These are phyloP conservation scores for Maudiozyma turicensis DNA, from an alignment of 805 yeast species.

Conservation along the genomic window DNA sequence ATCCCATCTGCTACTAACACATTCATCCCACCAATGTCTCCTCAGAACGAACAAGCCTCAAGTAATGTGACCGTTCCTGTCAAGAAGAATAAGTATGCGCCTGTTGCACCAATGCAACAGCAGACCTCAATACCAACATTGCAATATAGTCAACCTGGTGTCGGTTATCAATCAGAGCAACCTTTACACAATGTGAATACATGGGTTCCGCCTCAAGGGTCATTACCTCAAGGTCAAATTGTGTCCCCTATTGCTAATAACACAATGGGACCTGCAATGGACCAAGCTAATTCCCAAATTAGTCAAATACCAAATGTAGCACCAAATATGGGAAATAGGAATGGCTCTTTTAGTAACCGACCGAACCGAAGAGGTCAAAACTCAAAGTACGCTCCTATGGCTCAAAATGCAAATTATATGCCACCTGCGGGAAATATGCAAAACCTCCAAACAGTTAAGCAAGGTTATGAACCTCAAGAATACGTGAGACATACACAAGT, in stretches of 20 bases:
- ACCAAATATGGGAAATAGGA: not conserved
- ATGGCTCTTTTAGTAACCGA: conserved; percentile 24
- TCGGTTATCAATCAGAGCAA: not conserved
- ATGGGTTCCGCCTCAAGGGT: too few species aligned
- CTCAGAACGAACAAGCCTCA: not conserved
- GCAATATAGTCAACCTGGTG: conserved; percentile 6
- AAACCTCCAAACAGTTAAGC: too few species aligned
- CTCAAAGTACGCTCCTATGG: conserved; percentile 34
- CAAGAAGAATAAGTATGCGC: not conserved
- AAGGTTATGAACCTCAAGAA: not conserved
- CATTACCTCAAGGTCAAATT: too few species aligned
- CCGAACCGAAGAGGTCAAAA: conserved; percentile 23
- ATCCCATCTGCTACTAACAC: not conserved
- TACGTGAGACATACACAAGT: not conserved
- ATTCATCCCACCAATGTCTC: not conserved
- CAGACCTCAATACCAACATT: not conserved
- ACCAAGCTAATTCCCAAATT: too few species aligned
- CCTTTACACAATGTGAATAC: not conserved
- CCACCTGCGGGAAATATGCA: not conserved
- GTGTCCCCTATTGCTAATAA: too few species aligned
- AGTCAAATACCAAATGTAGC: not conserved
- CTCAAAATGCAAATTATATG: not conserved
- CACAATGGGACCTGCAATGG: too few species aligned
- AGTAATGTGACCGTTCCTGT: not conserved
- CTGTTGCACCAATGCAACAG: not conserved